A percentile compares a stretch with the other conserved stretches of the same genome.
Evolutionary conservation across 768 basidiomycete species (phyloP).

Genomic region (Krasilnikovozyma curviuscula): DNA sequence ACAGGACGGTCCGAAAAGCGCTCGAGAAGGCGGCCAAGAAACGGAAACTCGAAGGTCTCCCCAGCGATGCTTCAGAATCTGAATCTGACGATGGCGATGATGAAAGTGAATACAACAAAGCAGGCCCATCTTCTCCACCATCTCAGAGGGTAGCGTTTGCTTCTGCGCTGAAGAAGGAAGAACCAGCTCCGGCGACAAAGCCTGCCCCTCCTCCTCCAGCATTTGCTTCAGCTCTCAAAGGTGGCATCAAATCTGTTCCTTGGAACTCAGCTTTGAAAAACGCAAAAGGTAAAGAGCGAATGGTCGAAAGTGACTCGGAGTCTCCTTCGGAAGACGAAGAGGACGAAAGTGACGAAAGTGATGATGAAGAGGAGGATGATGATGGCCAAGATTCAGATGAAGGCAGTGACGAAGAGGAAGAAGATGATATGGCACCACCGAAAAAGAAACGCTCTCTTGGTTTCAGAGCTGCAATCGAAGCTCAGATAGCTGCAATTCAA

Average conservation of each 20-base stretch:
- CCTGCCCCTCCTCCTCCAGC: too few relatives aligned
- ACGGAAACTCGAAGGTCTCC: neutral
- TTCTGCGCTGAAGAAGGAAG: too few relatives aligned
- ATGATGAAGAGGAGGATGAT: constrained; percentile 12
- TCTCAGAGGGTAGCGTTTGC: too few relatives aligned
- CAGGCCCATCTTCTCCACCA: neutral
- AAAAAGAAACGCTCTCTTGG: constrained; percentile 29
- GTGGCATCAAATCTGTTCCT: too few relatives aligned
- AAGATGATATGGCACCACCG: neutral
- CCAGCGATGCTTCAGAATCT: neutral
- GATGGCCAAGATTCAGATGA: constrained; percentile 11
- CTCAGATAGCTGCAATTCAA: constrained; percentile 43
- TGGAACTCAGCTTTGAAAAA: too few relatives aligned
- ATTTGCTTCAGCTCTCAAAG: too few relatives aligned
- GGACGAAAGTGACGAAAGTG: constrained; percentile 14
- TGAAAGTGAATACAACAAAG: neutral
- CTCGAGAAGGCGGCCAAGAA: constrained; percentile 4
- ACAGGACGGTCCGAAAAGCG: constrained; percentile 14
- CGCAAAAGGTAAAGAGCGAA: neutral
- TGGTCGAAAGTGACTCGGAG: neutral
- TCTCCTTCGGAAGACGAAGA: constrained; percentile 3
- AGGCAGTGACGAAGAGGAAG: constrained; percentile 16
- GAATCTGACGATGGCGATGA: constrained; percentile 4
- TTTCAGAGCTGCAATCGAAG: constrained; percentile 90
- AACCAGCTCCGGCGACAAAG: too few relatives aligned